phyloP scores from a whole-genome alignment of 805 yeast species.

The Komagataella kurtzmanii region DNA sequence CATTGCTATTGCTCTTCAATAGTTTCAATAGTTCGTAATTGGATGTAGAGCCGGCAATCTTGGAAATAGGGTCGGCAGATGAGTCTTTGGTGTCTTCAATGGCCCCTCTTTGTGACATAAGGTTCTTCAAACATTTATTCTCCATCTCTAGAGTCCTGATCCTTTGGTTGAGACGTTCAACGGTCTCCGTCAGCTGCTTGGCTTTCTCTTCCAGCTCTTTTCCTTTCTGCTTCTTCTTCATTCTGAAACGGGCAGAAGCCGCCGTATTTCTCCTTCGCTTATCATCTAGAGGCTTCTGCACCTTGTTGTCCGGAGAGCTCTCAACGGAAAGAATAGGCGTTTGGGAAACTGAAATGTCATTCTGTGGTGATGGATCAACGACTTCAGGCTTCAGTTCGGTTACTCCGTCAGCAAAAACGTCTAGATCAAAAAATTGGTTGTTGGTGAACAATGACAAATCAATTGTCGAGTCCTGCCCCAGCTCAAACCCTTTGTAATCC shows the following conservation, averaged over 20 bases:
- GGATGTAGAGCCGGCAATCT: neutral
- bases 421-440: slow-evolving; percentile 12
- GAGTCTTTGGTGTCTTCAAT: neutral
- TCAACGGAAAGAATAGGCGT: neutral
- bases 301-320: neutral
- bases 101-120: slow-evolving; percentile 33
- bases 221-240: slow-evolving; percentile 47
- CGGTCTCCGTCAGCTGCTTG: slow-evolving; percentile 26
- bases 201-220: slow-evolving; percentile 42
- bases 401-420: slow-evolving; percentile 6
- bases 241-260: slow-evolving; percentile 52
- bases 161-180: slow-evolving; percentile 28
- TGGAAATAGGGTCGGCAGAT: neutral
- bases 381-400: neutral
- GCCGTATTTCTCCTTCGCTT: slow-evolving; percentile 49
- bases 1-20: neutral
- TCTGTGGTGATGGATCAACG: neutral
- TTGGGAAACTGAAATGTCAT: neutral
- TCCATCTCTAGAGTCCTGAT: slow-evolving; percentile 48
- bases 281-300: slow-evolving; percentile 13
- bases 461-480: slow-evolving; percentile 2
- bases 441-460: slow-evolving; percentile 12
- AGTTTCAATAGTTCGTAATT: slow-evolving; percentile 4
- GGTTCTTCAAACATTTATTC: slow-evolving; percentile 39
- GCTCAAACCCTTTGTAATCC: neutral